Base-by-base conservation (phyloP, 139 green algal genomes). In the Picochlorum sp. region DNA sequence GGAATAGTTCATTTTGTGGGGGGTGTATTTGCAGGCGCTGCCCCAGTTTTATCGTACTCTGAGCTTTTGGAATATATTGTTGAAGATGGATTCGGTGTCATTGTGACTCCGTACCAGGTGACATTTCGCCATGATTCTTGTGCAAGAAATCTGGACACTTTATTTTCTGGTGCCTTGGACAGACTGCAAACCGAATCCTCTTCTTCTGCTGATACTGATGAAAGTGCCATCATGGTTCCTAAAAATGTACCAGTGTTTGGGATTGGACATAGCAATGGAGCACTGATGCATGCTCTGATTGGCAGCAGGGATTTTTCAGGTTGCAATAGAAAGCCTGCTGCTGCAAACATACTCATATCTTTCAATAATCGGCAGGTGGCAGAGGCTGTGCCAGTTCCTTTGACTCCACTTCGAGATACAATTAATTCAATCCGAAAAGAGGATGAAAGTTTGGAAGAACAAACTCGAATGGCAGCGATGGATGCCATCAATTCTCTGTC, bases 1-100 rank as follows among this genome's bases (percentile, higher is more conserved):
- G 57, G 41, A 10, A 1, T 95, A 10, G 78, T 93, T 24, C 86
- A 95, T 64, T 96, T 97, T 71, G 55, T 93, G 20, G 89, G 89
- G 2, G 89, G 80, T 9, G 87, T 87, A 10, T 96, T 96, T 68
- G 84, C 91, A 22, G 89, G 87, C 2, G 86, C 87, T 7, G 83
- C 86, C 3, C 89, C 89, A 20, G 81, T 90, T 66, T 56, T 87
- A 18, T 69, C 74, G 1, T 87, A 86, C 64, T 50, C 79, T 7
- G 55, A 81, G 3, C 80, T 94, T 35, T 65, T 93, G 31, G 81
- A 91, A 53, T 50, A 36, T 36, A 70, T 95, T 18, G 72, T 79
- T 9, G 69, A 78, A 13, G 63, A 79, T 0, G 72, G 80, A 4
- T 71, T 63, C 51, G 33, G 50, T 1, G 28, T 30, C 1, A 33